Percentiles rank a stretch among this genome's conserved stretches.
Conservation (phyloP, 306 rosid genomes). For the Cucurbita moschata region DNA sequence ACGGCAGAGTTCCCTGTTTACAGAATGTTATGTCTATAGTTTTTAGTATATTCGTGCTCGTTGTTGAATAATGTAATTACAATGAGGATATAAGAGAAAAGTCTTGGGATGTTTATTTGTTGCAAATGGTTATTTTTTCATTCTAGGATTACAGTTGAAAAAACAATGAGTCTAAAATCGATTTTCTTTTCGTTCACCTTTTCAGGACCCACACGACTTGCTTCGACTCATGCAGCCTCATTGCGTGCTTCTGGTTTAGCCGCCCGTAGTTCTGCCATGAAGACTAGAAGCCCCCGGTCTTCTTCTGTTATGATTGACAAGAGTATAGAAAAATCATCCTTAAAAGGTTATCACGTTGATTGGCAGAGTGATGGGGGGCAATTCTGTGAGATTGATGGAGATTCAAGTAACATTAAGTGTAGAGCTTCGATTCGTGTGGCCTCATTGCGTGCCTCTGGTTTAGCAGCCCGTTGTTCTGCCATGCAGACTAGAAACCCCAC, state of each 20-base stretch:
- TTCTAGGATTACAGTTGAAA: background rate
- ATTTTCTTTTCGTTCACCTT: background rate
- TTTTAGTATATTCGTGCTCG: too few species aligned
- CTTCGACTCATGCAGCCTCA: constrained; percentile 34
- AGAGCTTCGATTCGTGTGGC: constrained; percentile 29
- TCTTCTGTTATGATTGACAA: constrained; percentile 17
- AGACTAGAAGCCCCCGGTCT: constrained; percentile 12
- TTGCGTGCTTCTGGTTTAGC: constrained; percentile 51
- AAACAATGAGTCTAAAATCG: background rate
- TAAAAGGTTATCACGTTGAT: constrained; percentile 2
- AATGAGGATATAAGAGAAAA: background rate
- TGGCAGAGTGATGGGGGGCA: constrained; percentile 18
- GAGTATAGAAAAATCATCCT: constrained; percentile 13
- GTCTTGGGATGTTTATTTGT: background rate
- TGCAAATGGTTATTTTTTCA: background rate
- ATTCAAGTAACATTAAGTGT: constrained; percentile 7
- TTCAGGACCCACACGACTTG: constrained; percentile 41
- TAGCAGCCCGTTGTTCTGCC: constrained; percentile 29
- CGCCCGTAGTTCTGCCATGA: constrained; percentile 16
- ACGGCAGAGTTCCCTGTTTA: background rate
- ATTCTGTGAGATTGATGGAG: constrained; percentile 11
- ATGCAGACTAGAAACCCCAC: constrained; percentile 12
- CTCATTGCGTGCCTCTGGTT: constrained; percentile 41
- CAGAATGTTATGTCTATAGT: background rate
- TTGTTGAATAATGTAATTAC: background rate